These are phyloP conservation scores for Xylaria sp. DNA, from an alignment of 2,329 filamentous ascomycete species.

Conservation along the genomic window DNA sequence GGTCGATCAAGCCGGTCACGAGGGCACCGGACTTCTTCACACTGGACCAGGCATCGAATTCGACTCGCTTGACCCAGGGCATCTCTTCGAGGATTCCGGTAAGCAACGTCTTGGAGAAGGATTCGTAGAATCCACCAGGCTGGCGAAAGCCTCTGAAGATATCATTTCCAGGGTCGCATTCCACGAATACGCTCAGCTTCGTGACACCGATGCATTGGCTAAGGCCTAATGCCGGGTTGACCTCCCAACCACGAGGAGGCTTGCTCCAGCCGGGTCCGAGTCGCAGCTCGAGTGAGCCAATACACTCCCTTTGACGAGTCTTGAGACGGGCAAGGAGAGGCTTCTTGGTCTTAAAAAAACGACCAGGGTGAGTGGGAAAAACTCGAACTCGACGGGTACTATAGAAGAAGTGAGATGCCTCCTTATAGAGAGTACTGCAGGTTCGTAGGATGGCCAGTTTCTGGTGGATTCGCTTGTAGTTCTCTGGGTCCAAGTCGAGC, in stretches of 20 bases:
- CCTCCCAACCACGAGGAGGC: slow-evolving; percentile 65
- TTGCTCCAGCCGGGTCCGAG: slow-evolving; percentile 68
- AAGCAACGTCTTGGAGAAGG: slow-evolving; percentile 56
- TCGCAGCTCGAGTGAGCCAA: slow-evolving; percentile 63
- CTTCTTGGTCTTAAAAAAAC: slow-evolving; percentile 67
- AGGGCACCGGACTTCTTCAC: slow-evolving; percentile 62
- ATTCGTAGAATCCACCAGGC: slow-evolving; percentile 63
- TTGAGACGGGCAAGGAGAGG: slow-evolving; percentile 64
- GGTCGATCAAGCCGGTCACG: slow-evolving; percentile 54
- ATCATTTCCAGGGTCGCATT: slow-evolving; percentile 64
- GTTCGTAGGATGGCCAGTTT: slow-evolving; percentile 56
- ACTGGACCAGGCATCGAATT: slow-evolving; percentile 64
- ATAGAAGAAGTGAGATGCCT: slow-evolving; percentile 63
- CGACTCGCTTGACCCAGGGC: slow-evolving; percentile 51
- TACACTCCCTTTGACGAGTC: slow-evolving; percentile 50
- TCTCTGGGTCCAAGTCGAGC: slow-evolving; percentile 62
- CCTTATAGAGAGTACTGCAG: slow-evolving; percentile 55
- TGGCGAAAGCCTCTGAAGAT: slow-evolving; percentile 64
- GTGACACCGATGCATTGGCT: slow-evolving; percentile 55
- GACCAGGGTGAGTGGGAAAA: slow-evolving; percentile 59
- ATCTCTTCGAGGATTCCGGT: slow-evolving; percentile 51
- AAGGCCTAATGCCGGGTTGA: slow-evolving; percentile 60
- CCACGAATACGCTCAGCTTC: slow-evolving; percentile 61
- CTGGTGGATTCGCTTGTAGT: slow-evolving; percentile 56
- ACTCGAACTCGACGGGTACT: slow-evolving; percentile 57